A percentile compares a stretch with the other conserved stretches of the same genome.
phyloP scores from a whole-genome alignment of 2,329 filamentous ascomycete genomes.

The Penicillium sp. region DNA sequence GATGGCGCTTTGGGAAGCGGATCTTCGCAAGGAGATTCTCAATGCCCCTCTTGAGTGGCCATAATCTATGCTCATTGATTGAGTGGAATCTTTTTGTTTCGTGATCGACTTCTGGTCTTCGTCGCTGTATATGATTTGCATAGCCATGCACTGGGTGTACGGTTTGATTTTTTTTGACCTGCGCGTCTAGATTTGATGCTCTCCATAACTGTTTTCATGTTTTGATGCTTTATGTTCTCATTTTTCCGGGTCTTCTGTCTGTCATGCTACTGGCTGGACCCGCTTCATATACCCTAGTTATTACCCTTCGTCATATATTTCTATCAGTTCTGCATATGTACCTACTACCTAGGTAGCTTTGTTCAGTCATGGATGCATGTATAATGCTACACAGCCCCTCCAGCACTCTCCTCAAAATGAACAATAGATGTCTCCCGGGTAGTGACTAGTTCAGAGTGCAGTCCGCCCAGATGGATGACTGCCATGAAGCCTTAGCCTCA shows the following conservation, averaged over 20 bases:
- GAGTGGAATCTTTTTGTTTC: background rate
- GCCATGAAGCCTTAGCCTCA: no score
- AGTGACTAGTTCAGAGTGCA: no score
- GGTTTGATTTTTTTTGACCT: background rate
- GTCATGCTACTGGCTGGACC: no score
- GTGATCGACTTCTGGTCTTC: background rate
- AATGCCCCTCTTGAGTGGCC: conserved; percentile 37
- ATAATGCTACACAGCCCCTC: no score
- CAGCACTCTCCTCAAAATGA: no score
- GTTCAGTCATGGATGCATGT: no score
- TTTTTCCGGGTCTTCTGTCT: background rate
- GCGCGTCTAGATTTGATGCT: background rate
- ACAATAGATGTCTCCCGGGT: no score
- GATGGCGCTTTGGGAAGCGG: conserved; percentile 31
- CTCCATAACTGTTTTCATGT: background rate
- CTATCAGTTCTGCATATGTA: no score
- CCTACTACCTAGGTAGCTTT: no score
- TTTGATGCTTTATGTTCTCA: background rate
- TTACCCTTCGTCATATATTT: no score
- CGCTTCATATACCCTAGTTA: no score
- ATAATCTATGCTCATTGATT: conserved; percentile 28
- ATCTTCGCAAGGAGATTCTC: conserved; percentile 37
- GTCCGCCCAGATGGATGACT: no score
- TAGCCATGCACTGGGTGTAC: background rate
- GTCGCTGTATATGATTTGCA: background rate